A percentile compares a stretch with the other conserved stretches of the same genome.
phyloP scores from a whole-genome alignment of 2,329 filamentous ascomycete genomes.

The Fusarium sp. region DNA sequence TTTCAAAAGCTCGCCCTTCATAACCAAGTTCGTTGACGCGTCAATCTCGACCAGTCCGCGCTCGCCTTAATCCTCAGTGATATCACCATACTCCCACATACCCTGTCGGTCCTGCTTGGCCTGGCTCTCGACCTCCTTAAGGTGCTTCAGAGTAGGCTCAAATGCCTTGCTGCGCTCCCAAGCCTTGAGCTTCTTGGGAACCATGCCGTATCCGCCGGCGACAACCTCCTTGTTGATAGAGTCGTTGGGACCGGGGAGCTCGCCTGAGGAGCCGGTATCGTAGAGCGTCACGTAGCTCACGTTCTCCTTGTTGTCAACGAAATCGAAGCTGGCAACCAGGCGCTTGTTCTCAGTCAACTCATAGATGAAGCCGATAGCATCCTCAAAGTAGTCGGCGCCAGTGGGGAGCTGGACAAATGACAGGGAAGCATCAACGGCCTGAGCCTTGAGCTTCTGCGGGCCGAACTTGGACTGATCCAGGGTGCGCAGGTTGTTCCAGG shows the following conservation, averaged over 20 bases:
- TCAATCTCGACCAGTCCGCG: not conserved
- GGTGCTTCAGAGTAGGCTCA: constrained; percentile 75
- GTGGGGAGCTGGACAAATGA: constrained; percentile 91
- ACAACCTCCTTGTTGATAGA: constrained; percentile 93
- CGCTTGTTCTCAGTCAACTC: constrained; percentile 80
- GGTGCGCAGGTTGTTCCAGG: constrained; percentile 87
- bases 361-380: constrained; percentile 81
- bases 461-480: constrained; percentile 84
- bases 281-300: constrained; percentile 89
- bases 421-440: constrained; percentile 87
- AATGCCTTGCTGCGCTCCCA: constrained; percentile 85
- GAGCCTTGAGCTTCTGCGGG: constrained; percentile 83
- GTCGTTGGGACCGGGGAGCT: constrained; percentile 71
- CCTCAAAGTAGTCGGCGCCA: constrained; percentile 83
- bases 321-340: constrained; percentile 92
- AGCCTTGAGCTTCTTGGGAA: constrained; percentile 88
- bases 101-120: constrained; percentile 86
- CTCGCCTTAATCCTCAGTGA: constrained; percentile 82
- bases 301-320: constrained; percentile 81
- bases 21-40: constrained; percentile 21
- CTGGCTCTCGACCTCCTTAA: constrained; percentile 79
- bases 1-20: constrained; percentile 23
- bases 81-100: constrained; percentile 98
- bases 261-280: constrained; percentile 75
- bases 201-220: constrained; percentile 86